Evolutionary conservation across 2,329 filamentous ascomycete genomes (phyloP).

Genomic region (Hortaea sp.): DNA sequence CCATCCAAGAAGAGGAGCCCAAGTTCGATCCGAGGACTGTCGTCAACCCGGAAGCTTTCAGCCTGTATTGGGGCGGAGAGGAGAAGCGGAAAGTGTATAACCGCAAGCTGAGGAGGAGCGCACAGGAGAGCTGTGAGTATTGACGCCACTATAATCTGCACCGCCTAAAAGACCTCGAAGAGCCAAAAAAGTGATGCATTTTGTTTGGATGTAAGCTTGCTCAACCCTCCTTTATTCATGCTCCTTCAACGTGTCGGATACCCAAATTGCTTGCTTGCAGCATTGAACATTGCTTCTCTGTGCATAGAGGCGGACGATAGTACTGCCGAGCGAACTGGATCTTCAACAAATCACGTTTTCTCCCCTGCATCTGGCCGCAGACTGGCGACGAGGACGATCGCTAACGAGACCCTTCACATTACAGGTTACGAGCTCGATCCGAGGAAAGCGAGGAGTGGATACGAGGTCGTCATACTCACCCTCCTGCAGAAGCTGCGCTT

Average conservation of each 20-base stretch:
- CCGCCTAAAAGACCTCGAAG: neutral
- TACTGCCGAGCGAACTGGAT: too few relatives aligned
- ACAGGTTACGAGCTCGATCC: neutral
- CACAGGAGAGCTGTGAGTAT: slow-evolving; percentile 45
- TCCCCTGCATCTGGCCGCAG: too few relatives aligned
- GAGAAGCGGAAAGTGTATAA: slow-evolving; percentile 80
- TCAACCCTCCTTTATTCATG: too few relatives aligned
- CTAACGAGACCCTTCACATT: neutral
- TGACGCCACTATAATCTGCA: neutral
- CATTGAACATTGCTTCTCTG: too few relatives aligned
- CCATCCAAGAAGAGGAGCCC: slow-evolving; percentile 78
- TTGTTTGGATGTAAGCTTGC: too few relatives aligned
- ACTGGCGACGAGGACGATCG: neutral
- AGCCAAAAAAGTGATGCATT: neutral
- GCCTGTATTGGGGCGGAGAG: slow-evolving; percentile 71
- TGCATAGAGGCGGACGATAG: too few relatives aligned
- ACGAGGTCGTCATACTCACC: neutral
- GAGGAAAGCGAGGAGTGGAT: neutral
- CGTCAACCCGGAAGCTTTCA: slow-evolving; percentile 76
- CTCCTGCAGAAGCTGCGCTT: neutral
- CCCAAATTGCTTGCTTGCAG: too few relatives aligned
- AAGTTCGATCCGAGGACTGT: slow-evolving; percentile 83
- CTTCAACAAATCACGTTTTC: too few relatives aligned
- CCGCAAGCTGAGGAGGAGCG: slow-evolving; percentile 66
- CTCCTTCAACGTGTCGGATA: too few relatives aligned